Evolutionary conservation across 257 asterid genomes (phyloP).

Genomic region (Orobanche coerulescens): DNA sequence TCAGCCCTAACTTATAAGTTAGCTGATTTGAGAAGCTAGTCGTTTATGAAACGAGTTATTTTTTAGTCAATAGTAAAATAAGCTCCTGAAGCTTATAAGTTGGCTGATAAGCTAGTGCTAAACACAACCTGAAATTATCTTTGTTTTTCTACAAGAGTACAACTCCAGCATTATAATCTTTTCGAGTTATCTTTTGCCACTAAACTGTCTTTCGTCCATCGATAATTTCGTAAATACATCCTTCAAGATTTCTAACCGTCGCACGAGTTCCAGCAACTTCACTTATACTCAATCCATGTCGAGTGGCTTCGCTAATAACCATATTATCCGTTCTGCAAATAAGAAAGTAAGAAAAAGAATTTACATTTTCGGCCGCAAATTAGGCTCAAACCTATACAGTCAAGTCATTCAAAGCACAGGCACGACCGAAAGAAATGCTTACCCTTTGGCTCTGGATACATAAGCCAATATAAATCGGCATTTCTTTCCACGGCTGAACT

Average conservation of each 20-base stretch:
- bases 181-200: neutral
- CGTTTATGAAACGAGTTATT: no score
- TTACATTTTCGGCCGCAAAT: neutral
- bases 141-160: neutral
- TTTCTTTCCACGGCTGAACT: constrained; percentile 28
- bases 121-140: no score
- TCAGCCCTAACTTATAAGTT: no score
- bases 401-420: no score
- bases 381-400: neutral
- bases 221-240: constrained; percentile 65
- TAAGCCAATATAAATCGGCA: constrained; percentile 80
- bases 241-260: constrained; percentile 52
- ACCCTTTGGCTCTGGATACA: constrained; percentile 81
- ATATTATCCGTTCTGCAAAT: constrained; percentile 63
- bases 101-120: no score
- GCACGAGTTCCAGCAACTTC: constrained; percentile 71
- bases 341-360: neutral
- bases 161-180: no score
- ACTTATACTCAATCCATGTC: constrained; percentile 51
- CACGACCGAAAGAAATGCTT: constrained; percentile 20
- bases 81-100: no score
- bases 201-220: constrained; percentile 20
- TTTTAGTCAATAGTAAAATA: no score
- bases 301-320: constrained; percentile 62
- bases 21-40: no score